These are phyloP conservation scores for Fusarium sp. DNA, from an alignment of 2,329 filamentous ascomycete genomes.

Conservation along the genomic window DNA sequence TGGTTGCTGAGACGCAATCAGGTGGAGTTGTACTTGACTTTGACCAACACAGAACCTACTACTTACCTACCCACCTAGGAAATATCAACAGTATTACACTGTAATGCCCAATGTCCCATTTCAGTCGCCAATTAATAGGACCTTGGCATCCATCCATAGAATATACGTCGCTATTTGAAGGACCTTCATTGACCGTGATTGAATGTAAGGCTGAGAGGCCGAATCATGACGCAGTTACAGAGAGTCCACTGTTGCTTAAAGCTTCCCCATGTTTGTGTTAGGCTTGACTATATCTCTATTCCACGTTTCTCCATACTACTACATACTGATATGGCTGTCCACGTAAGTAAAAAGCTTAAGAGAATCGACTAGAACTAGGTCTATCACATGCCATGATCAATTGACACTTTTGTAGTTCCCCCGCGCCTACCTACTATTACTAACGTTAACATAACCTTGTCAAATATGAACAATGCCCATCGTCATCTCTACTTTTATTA, in stretches of 20 bases:
- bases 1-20: background rate
- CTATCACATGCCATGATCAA: no score
- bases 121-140: background rate
- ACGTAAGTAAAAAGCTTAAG: no score
- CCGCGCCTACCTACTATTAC: background rate
- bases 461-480: slow-evolving; percentile 13
- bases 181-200: background rate
- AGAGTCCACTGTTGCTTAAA: background rate
- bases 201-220: background rate
- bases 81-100: no score
- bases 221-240: slow-evolving; percentile 9
- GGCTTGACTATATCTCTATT: no score
- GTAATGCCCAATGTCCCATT: background rate
- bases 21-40: slow-evolving; percentile 10
- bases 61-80: no score
- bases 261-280: background rate
- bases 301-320: no score
- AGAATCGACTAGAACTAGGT: no score
- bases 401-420: background rate
- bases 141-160: background rate
- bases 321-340: no score
- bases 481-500: slow-evolving; percentile 15
- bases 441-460: background rate
- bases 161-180: background rate
- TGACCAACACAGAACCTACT: background rate